Evolutionary conservation across 768 basidiomycete species (phyloP), one percentile per base, ranked within the genome.

Genomic region (Auriscalpium orientale): DNA sequence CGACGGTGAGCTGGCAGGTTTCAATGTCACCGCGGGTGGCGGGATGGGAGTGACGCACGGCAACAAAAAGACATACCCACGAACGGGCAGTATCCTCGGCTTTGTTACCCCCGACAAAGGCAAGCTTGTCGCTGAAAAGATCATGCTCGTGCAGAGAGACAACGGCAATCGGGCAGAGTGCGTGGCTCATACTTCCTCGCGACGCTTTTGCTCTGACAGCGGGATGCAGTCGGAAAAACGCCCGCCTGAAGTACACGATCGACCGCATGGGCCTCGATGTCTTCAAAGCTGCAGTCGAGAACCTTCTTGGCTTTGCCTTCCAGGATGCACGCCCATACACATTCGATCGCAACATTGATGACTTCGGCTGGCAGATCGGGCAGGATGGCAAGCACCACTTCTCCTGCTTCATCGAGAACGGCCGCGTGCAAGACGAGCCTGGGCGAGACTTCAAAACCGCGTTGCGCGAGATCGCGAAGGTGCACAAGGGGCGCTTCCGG

Each of bases 41-140:
- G 97, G 97, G 49, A 99, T 99, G 97, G 97, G 97, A 70, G 97
- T 98, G 46, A 98, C 97, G 1, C 95, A 98, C 64, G 93, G 93
- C 36, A 95, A 92, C 79, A 98, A 98, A 78, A 95, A 97, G 77
- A 99, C 97, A 0, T 98, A 98, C 69, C 97, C 97, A 47, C 87
- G 97, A 52, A 71, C 85, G 46, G 93, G 83, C 33, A 86, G 87
- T 64, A 72, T 97, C 48, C 81, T 99, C 58, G 97, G 97, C 51
- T 99, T 98, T 78, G 93, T 92, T 65, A 90, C 88, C 1, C 74
- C 82, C 6, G 91, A 94, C 52, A 87, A 98, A 67, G 94, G 90
- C 53, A 79, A 80, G 64, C 75, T 81, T 56, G 87, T 95, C 4
- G 94, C 94, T 9, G 95, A 99, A 76, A 87, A 89, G 68, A 81